phyloP scores from a whole-genome alignment of 352 stramenopile species.

The Phytophthora pinifolia region DNA sequence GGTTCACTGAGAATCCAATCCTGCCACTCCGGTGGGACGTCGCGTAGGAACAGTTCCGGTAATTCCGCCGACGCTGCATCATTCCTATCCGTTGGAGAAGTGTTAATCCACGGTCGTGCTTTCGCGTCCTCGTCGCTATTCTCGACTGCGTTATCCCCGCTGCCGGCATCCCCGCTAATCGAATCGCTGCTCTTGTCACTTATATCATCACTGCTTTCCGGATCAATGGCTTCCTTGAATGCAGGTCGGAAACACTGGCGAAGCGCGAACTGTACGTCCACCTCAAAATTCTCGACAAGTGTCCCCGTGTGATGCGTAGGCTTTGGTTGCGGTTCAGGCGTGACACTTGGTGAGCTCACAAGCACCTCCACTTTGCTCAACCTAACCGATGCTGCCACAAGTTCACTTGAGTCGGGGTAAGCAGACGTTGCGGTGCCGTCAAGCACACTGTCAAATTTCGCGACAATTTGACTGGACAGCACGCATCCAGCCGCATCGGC shows the following conservation, averaged over 20 bases:
- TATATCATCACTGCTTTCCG: conserved; percentile 26
- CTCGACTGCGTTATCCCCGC: conserved; percentile 5
- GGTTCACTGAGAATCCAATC: conserved; percentile 50
- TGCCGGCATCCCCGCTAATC: conserved; percentile 14
- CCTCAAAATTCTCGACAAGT: conserved; percentile 53
- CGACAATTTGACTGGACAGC: conserved; percentile 39
- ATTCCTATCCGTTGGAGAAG: conserved; percentile 2
- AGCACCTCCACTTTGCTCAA: conserved; percentile 41
- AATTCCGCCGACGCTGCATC: conserved; percentile 12
- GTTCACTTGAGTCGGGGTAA: conserved; percentile 15
- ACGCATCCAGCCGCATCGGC: conserved; percentile 54
- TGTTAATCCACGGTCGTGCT: conserved; percentile 17
- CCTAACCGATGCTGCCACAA: conserved; percentile 30
- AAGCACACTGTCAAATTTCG: conserved; percentile 29
- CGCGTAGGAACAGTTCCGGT: conserved; percentile 30
- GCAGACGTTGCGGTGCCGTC: conserved; percentile 5
- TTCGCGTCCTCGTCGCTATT: conserved; percentile 14
- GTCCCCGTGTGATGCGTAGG: conserved; percentile 34
- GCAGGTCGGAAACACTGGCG: conserved; percentile 31
- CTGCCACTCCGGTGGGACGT: conserved; percentile 42
- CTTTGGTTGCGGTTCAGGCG: conserved; percentile 17
- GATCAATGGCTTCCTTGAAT: conserved; percentile 15
- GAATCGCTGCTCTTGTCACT: conserved; percentile 20
- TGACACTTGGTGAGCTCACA: conserved; percentile 28
- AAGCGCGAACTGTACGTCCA: conserved; percentile 29